These are phyloP conservation scores for Trichoderma hamatum DNA, from an alignment of 2,329 filamentous ascomycete species.

Conservation along the genomic window DNA sequence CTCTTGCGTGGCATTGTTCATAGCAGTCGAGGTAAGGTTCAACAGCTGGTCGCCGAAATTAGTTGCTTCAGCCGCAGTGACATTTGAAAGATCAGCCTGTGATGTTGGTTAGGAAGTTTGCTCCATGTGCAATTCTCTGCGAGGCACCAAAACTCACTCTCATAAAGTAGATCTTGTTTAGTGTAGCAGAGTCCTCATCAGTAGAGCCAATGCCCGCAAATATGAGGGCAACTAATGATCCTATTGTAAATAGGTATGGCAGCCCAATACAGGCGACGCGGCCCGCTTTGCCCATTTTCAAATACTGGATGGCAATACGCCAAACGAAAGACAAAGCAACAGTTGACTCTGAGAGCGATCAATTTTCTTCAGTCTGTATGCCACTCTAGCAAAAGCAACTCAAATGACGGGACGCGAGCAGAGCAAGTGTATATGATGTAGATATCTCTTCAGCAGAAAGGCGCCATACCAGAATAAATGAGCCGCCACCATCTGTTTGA, in stretches of 20 bases:
- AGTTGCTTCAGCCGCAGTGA: slow-evolving; percentile 8
- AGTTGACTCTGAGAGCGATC: neutral
- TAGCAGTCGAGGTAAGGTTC: slow-evolving; percentile 5
- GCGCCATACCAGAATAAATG: slow-evolving; percentile 8
- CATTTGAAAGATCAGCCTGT: slow-evolving; percentile 21
- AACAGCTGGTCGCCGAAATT: slow-evolving; percentile 13
- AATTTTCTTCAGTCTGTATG: neutral
- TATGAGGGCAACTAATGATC: slow-evolving; percentile 12
- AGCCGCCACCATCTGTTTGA: neutral
- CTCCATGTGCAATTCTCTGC: neutral
- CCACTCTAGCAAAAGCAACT: neutral
- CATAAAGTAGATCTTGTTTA: slow-evolving; percentile 12
- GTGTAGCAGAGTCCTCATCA: slow-evolving; percentile 6
- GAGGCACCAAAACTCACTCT: neutral
- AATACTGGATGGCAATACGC: neutral
- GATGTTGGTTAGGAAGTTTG: neutral
- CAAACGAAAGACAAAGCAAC: neutral
- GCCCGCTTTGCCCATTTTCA: slow-evolving; percentile 10
- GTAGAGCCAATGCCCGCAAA: slow-evolving; percentile 21
- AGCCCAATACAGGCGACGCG: slow-evolving; percentile 12
- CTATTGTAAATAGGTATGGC: slow-evolving; percentile 20
- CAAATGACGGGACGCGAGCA: neutral
- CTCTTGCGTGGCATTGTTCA: slow-evolving; percentile 9
- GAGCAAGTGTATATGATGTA: neutral
- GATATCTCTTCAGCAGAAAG: slow-evolving; percentile 6